These are phyloP conservation scores for Ophiognomonia clavigignenti-juglandacearum DNA, from an alignment of 2,329 filamentous ascomycete species.

Conservation along the genomic window DNA sequence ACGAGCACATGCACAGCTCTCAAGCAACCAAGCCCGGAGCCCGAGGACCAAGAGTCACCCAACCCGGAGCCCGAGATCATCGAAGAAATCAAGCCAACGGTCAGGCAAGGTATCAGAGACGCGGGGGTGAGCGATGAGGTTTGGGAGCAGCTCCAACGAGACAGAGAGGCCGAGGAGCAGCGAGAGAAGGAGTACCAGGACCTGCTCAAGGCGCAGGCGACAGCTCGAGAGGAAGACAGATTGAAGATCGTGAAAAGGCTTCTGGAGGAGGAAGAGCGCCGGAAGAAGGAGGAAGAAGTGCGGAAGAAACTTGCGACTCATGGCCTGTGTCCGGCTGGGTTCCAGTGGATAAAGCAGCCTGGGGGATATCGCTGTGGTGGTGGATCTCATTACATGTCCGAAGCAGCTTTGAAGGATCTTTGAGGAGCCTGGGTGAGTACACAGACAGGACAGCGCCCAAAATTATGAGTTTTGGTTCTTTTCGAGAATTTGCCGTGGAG, in stretches of 20 bases:
- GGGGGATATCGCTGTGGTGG: constrained; percentile 59
- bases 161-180: constrained; percentile 35
- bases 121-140: constrained; percentile 52
- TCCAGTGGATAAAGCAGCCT: constrained; percentile 53
- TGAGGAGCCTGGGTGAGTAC: too few relatives aligned
- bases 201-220: constrained; percentile 27
- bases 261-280: constrained; percentile 32
- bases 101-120: constrained; percentile 38
- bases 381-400: constrained; percentile 50
- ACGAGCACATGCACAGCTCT: background rate
- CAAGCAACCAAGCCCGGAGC: background rate
- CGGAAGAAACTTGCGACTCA: constrained; percentile 40
- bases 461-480: too few relatives aligned
- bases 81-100: background rate
- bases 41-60: background rate
- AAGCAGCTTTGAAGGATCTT: constrained; percentile 26
- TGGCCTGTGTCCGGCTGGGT: constrained; percentile 55
- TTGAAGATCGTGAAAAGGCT: constrained; percentile 32
- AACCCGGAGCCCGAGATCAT: background rate
- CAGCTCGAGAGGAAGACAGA: constrained; percentile 25
- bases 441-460: too few relatives aligned
- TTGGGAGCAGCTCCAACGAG: constrained; percentile 56
- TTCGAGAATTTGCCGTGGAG: too few relatives aligned
- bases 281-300: constrained; percentile 34
- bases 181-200: constrained; percentile 32